These are phyloP conservation scores for Yamadazyma atlantica DNA, from an alignment of 1,139 yeast species.

Conservation along the genomic window DNA sequence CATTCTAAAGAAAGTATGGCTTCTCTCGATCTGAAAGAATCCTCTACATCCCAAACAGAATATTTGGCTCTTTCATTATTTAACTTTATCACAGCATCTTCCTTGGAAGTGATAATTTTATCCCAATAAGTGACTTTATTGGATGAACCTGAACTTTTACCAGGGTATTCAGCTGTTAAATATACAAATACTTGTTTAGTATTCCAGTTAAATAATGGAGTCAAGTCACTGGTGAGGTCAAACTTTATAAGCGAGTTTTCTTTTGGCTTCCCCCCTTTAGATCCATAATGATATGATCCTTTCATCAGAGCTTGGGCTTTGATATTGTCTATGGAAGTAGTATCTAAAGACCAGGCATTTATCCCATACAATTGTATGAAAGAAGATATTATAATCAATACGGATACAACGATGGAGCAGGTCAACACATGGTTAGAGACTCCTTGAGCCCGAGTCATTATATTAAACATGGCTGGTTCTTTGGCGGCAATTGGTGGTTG, in stretches of 20 bases:
- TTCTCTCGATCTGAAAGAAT: conserved; percentile 62
- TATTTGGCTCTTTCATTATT: conserved; percentile 66
- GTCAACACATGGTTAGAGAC: conserved; percentile 59
- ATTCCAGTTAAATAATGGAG: conserved; percentile 91
- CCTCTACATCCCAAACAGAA: conserved; percentile 84
- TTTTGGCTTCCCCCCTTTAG: conserved; percentile 66
- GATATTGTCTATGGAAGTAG: conserved; percentile 41
- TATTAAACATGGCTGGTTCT: conserved; percentile 34
- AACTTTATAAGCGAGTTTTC: conserved; percentile 75
- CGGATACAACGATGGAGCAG: conserved; percentile 47
- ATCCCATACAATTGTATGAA: conserved; percentile 46
- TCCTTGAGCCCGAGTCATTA: conserved; percentile 47
- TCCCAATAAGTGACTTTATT: conserved; percentile 92
- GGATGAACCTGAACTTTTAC: conserved; percentile 46
- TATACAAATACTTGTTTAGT: conserved; percentile 93
- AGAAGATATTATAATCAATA: conserved; percentile 47
- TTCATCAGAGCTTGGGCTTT: conserved; percentile 48
- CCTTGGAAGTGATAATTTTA: conserved; percentile 60
- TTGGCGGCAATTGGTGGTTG: no score
- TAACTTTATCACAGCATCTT: conserved; percentile 58
- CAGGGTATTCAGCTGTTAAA: conserved; percentile 84
- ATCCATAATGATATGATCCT: conserved; percentile 72
- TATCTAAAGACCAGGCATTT: conserved; percentile 44
- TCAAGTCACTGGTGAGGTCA: conserved; percentile 64
- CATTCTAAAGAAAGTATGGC: conserved; percentile 77